Conservation (phyloP, 2,329 filamentous ascomycete species). For the Aureobasidium pullulans region DNA sequence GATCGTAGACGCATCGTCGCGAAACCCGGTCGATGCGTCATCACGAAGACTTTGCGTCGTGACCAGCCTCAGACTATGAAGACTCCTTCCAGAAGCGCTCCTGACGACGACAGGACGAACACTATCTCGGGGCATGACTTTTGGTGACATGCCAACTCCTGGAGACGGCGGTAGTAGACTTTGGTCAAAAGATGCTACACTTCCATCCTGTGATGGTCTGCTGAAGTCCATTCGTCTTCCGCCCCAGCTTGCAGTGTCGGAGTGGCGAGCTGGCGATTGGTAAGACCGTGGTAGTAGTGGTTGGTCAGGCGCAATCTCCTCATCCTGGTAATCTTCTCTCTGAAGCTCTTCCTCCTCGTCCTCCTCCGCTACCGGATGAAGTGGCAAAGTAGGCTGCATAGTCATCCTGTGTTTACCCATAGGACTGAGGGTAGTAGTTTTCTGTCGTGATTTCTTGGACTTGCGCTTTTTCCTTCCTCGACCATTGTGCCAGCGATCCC, state of each 20-base stretch:
- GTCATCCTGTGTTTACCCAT: not conserved
- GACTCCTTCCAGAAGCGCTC: slow-evolving; percentile 1
- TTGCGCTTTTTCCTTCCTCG: slow-evolving; percentile 13
- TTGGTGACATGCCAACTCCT: not conserved
- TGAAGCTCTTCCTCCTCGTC: not conserved
- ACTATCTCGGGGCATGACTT: not conserved
- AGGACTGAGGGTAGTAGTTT: not conserved
- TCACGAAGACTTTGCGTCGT: slow-evolving; percentile 5
- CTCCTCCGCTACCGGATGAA: not conserved
- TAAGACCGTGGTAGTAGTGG: not conserved
- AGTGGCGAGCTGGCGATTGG: not conserved
- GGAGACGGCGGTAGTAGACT: not conserved
- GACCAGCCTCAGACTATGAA: not conserved
- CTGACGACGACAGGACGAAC: not conserved
- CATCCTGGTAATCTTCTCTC: not conserved
- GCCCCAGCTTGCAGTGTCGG: not conserved
- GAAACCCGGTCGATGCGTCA: not conserved
- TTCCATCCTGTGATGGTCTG: not conserved
- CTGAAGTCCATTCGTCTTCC: not conserved
- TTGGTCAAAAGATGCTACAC: not conserved
- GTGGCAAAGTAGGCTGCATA: not conserved
- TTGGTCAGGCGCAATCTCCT: slow-evolving; percentile 4
- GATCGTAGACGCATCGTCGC: slow-evolving; percentile 1
- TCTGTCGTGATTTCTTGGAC: not conserved
- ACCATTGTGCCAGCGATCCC: slow-evolving; percentile 19